Base-by-base conservation (phyloP, 139 green algal species). In the Auxenochlorella pyrenoidosa region DNA sequence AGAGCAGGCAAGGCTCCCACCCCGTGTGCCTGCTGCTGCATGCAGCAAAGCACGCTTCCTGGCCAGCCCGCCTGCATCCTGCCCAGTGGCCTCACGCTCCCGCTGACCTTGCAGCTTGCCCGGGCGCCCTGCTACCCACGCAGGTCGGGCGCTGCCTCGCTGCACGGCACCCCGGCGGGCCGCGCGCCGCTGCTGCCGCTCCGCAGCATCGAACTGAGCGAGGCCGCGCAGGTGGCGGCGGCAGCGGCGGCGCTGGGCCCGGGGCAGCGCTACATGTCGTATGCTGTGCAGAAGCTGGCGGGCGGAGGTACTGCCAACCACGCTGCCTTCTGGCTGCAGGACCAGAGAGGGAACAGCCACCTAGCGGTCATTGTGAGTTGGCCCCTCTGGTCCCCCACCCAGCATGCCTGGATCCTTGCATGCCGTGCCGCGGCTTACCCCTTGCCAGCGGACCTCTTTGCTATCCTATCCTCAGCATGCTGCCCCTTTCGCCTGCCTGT, bases 301-400 rank as follows among this genome's bases (percentile, higher is more conserved):
- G 34, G 58, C 71, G 75, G 60, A 40, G 54, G 66, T 44, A 71
- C 72, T 47, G 90, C 87, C 54, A 90, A 87, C 79, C 89, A 93
- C 77, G 87, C 89, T 2, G 90, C 93, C n/a, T 93, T 93, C 70
- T 93, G 92, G 72, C 44, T 94, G 68, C 88, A 93, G 82, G 86
- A 94, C 51, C 66, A 65, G 26, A 26, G 83, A 5, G 82, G 88
- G 3, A 43, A 86, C 43, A 86, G 82, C 80, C 44, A 43, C 40
- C 63, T 85, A 63, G 80, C 80, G 30, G 80, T 85, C 12, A 60
- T 85, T 63, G 80, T 85, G 80, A 85, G 80, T 21, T 68, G 59
- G n/a, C 59, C 16, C 22, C 59, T 68, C 59, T n/a, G 59, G 3
- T 32, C 19, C 5, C 19, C 8, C 59, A 18, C 4, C 59, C 59